Evolutionary conservation across 164 flowering plant genomes (phyloP).

Genomic region (Akebia trifoliata): DNA sequence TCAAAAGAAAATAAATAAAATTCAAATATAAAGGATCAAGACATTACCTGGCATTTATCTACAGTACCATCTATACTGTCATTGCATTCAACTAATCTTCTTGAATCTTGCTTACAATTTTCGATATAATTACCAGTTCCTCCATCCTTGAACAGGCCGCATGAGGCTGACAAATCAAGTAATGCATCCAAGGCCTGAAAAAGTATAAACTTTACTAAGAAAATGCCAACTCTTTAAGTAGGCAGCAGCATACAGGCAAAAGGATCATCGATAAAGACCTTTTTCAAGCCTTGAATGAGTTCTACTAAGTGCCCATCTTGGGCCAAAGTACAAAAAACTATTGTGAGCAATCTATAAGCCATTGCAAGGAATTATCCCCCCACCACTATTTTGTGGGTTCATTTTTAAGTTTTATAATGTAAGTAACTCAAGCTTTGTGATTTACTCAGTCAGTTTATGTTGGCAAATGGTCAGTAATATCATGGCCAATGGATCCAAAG

Average conservation of each 20-base stretch:
- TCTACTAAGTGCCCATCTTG: neutral
- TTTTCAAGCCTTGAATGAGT: neutral
- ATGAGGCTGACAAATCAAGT: slow-evolving; percentile 54
- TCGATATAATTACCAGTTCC: slow-evolving; percentile 10
- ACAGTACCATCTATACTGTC: slow-evolving; percentile 5
- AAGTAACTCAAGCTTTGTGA: no score
- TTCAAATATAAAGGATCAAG: neutral
- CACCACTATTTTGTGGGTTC: no score
- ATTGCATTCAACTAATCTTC: slow-evolving; percentile 12
- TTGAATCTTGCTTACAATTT: slow-evolving; percentile 20
- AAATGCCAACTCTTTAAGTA: neutral
- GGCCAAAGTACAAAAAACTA: no score
- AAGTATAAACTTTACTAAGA: neutral
- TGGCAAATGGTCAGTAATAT: no score
- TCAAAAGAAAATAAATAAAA: neutral
- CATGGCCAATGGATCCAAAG: no score
- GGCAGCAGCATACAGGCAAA: neutral
- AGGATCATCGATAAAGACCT: neutral
- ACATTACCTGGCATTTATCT: slow-evolving; percentile 20
- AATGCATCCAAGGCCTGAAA: slow-evolving; percentile 64
- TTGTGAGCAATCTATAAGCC: no score
- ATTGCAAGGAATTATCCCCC: no score
- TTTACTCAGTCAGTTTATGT: no score
- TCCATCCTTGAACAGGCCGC: slow-evolving; percentile 21
- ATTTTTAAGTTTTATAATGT: no score